Evolutionary conservation across 305 asterid genomes (phyloP).

Genomic region (Rubia peregrina): DNA sequence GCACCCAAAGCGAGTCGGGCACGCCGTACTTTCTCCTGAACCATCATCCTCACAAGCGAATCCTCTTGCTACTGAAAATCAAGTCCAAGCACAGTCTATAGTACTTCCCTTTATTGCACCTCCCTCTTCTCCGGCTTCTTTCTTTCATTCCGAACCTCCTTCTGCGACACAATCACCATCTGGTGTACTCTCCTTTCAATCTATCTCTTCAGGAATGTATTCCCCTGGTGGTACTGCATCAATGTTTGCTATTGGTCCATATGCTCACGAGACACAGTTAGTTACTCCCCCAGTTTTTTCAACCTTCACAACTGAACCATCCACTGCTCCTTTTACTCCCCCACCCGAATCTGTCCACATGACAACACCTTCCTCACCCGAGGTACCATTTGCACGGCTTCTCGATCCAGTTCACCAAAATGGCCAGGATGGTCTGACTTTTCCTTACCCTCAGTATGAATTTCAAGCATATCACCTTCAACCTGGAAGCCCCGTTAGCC

Average conservation of each 20-base stretch:
- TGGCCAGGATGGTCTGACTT: constrained; percentile 42
- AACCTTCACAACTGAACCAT: constrained; percentile 84
- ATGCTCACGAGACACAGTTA: constrained; percentile 81
- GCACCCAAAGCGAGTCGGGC: constrained; percentile 56
- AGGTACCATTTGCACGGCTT: constrained; percentile 93
- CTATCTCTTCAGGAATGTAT: constrained; percentile 59
- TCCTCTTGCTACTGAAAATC: constrained; percentile 31
- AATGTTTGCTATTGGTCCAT: constrained; percentile 87
- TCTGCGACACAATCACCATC: constrained; percentile 76
- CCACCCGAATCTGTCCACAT: constrained; percentile 85
- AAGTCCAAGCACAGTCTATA: constrained; percentile 45
- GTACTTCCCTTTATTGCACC: constrained; percentile 76
- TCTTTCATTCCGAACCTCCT: constrained; percentile 76
- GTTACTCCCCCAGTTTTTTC: constrained; percentile 96
- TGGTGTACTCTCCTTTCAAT: constrained; percentile 44
- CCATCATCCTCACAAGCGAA: constrained; percentile 34
- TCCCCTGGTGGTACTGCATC: constrained; percentile 79
- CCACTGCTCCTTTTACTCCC: constrained; percentile 95
- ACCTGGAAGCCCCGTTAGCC: constrained; percentile 94
- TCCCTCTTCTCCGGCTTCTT: constrained; percentile 95
- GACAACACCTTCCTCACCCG: constrained; percentile 95
- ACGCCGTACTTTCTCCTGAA: constrained; percentile 69
- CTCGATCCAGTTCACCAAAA: constrained; percentile 62
- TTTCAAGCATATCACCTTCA: constrained; percentile 86
- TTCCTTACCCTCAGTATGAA: constrained; percentile 54